These are phyloP conservation scores for Phytophthora rubi DNA, from an alignment of 352 stramenopile species.

Conservation along the genomic window DNA sequence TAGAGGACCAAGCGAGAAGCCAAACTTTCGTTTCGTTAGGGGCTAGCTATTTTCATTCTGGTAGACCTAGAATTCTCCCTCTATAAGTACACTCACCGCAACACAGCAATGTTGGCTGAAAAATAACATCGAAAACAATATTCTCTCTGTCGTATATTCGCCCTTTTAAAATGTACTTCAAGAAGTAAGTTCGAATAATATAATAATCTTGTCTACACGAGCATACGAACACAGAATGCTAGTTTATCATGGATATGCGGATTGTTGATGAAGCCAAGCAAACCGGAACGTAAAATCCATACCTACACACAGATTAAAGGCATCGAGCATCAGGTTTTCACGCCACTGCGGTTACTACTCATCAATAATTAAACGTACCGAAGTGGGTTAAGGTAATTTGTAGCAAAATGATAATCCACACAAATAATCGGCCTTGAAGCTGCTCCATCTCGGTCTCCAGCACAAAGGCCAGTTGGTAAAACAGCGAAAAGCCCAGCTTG, in stretches of 20 bases:
- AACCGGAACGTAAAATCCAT: background rate
- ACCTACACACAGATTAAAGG: background rate
- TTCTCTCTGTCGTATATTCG: too few species aligned
- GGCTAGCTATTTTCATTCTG: too few species aligned
- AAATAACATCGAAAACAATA: too few species aligned
- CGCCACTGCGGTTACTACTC: background rate
- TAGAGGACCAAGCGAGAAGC: too few species aligned
- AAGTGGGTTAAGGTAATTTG: constrained; percentile 19
- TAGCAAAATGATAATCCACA: constrained; percentile 20
- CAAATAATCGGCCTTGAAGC: constrained; percentile 17
- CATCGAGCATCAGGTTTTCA: background rate
- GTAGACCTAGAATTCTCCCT: too few species aligned
- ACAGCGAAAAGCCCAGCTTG: constrained; percentile 24
- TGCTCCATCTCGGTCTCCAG: constrained; percentile 18
- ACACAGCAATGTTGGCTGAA: too few species aligned
- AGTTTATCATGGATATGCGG: background rate
- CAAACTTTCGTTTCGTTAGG: too few species aligned
- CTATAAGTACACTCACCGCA: too few species aligned
- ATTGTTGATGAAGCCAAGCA: background rate
- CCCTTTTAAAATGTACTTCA: too few species aligned
- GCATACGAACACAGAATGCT: background rate
- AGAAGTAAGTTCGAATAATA: too few species aligned
- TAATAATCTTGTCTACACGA: too few species aligned
- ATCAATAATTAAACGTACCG: constrained; percentile 10
- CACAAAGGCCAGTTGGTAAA: constrained; percentile 18